These are phyloP conservation scores for Amanita rubescens DNA, from an alignment of 768 basidiomycete genomes.

Conservation along the genomic window DNA sequence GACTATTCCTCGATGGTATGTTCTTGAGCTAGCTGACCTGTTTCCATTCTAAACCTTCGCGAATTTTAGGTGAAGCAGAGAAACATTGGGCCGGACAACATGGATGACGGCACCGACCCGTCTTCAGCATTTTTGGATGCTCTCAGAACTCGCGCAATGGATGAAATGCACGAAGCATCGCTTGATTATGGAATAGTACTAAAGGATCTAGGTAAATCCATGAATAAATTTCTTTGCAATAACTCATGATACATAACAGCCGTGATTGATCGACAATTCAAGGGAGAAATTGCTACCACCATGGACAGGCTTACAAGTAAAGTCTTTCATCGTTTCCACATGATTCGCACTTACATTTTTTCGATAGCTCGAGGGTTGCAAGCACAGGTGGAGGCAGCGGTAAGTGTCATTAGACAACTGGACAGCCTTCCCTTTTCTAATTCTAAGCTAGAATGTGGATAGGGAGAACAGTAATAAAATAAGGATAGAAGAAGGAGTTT, in stretches of 20 bases:
- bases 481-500: slow-evolving; percentile 76
- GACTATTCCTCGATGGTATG: slow-evolving; percentile 39
- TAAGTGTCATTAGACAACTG: slow-evolving; percentile 24
- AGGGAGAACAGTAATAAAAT: slow-evolving; percentile 84
- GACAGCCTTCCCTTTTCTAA: neutral
- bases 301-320: slow-evolving; percentile 74
- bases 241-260: slow-evolving; percentile 30
- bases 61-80: slow-evolving; percentile 63
- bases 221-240: neutral
- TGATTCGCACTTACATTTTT: slow-evolving; percentile 2
- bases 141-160: slow-evolving; percentile 76
- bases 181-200: slow-evolving; percentile 78
- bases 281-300: slow-evolving; percentile 78
- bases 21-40: neutral
- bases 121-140: slow-evolving; percentile 80
- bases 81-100: slow-evolving; percentile 65
- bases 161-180: slow-evolving; percentile 77
- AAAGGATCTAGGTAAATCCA: slow-evolving; percentile 61
- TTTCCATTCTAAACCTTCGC: neutral
- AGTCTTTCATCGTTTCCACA: neutral
- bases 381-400: slow-evolving; percentile 83
- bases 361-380: slow-evolving; percentile 67
- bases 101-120: slow-evolving; percentile 62
- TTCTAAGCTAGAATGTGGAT: slow-evolving; percentile 60
- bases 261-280: slow-evolving; percentile 84